These are phyloP conservation scores for Angomonas desouzai DNA, from an alignment of 208 protist species.

Conservation along the genomic window DNA sequence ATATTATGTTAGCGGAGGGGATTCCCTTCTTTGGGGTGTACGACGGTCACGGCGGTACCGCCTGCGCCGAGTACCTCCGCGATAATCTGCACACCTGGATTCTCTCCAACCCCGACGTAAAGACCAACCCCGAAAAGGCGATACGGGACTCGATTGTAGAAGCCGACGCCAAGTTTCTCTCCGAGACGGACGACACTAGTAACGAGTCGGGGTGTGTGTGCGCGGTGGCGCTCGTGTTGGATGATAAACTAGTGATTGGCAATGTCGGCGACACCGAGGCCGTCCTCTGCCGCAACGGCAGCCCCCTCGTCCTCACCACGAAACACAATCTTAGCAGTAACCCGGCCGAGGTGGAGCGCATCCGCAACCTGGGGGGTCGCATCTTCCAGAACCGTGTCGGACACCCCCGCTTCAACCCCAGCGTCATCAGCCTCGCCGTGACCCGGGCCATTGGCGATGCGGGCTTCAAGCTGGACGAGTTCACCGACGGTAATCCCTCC, in stretches of 20 bases:
- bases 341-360: conserved; percentile 75
- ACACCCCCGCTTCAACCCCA: conserved; percentile 88
- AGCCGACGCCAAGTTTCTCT: conserved; percentile 66
- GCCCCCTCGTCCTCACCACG: conserved; percentile 72
- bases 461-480: conserved; percentile 84
- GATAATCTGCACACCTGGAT: conserved; percentile 75
- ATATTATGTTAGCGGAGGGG: conserved; percentile 74
- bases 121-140: conserved; percentile 60
- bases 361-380: conserved; percentile 79
- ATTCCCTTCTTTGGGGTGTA: conserved; percentile 88
- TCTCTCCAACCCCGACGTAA: conserved; percentile 54
- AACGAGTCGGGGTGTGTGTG: conserved; percentile 86
- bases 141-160: conserved; percentile 82
- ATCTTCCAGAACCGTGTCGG: conserved; percentile 92
- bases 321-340: conserved; percentile 81
- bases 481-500: conserved; percentile 76
- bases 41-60: conserved; percentile 85
- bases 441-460: conserved; percentile 95
- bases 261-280: conserved; percentile 90
- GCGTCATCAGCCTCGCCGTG: conserved; percentile 87
- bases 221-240: conserved; percentile 77
- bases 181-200: conserved; percentile 58
- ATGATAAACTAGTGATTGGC: conserved; percentile 78
- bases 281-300: conserved; percentile 68
- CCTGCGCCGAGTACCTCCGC: conserved; percentile 81